phyloP scores from a whole-genome alignment of 352 stramenopile species.

The Phytophthora idaei region DNA sequence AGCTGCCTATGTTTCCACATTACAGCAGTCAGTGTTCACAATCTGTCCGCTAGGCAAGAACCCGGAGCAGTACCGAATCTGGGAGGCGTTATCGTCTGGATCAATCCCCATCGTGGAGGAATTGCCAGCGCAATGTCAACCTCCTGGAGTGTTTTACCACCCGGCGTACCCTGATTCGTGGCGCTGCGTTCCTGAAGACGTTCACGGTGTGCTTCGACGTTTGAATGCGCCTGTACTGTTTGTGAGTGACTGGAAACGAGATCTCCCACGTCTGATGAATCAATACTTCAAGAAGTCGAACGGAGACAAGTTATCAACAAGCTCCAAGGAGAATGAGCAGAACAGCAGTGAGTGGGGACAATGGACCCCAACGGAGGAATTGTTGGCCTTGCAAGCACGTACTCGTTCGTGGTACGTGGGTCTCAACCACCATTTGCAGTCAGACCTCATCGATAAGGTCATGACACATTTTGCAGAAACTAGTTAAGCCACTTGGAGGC shows the following conservation, averaged over 20 bases:
- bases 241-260: slow-evolving; percentile 58
- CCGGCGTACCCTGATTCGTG: slow-evolving; percentile 63
- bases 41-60: slow-evolving; percentile 70
- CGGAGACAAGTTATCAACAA: slow-evolving; percentile 1
- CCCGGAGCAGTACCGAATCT: slow-evolving; percentile 73
- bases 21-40: slow-evolving; percentile 68
- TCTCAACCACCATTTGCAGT: slow-evolving; percentile 53
- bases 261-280: slow-evolving; percentile 49
- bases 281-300: slow-evolving; percentile 35
- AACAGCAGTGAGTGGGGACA: slow-evolving; percentile 18
- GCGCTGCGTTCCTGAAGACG: slow-evolving; percentile 59
- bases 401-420: slow-evolving; percentile 45
- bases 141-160: slow-evolving; percentile 59
- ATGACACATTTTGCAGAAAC: slow-evolving; percentile 38
- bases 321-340: neutral
- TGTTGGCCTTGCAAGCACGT: slow-evolving; percentile 41
- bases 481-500: slow-evolving; percentile 5
- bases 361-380: slow-evolving; percentile 39
- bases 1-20: slow-evolving; percentile 52
- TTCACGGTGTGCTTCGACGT: slow-evolving; percentile 55
- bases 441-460: slow-evolving; percentile 44
- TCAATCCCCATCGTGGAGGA: slow-evolving; percentile 75
- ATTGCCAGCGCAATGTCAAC: slow-evolving; percentile 36
- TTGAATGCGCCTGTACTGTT: slow-evolving; percentile 66
- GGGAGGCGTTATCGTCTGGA: slow-evolving; percentile 62